Evolutionary conservation across 441 rosid genomes (phyloP).

Genomic region (Gossypium laxum): DNA sequence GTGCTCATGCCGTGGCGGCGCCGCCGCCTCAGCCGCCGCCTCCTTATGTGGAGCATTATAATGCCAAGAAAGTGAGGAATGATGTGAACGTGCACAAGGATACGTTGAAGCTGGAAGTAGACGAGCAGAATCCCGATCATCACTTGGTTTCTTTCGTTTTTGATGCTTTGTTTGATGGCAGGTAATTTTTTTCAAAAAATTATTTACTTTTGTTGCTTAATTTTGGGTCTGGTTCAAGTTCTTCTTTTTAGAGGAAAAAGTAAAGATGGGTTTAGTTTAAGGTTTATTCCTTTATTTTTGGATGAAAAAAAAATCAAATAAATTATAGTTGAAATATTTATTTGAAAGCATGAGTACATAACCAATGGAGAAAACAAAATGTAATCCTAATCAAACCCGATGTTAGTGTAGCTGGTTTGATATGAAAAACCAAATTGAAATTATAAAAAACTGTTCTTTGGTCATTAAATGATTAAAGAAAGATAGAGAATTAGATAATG

Average conservation of each 20-base stretch:
- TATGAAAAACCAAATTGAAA: neutral
- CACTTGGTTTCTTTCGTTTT: constrained; percentile 71
- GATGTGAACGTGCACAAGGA: constrained; percentile 75
- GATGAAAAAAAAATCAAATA: neutral
- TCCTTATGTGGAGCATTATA: constrained; percentile 65
- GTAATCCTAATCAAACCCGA: neutral
- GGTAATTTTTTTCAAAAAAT: constrained; percentile 28
- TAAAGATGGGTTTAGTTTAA: neutral
- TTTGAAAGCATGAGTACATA: neutral
- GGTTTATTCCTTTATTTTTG: neutral
- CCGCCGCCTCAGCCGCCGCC: constrained; percentile 35
- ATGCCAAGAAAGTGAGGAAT: constrained; percentile 74
- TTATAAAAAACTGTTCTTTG: neutral
- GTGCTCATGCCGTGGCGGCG: constrained; percentile 23
- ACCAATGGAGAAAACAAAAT: neutral
- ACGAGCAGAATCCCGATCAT: constrained; percentile 53
- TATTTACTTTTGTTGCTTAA: neutral
- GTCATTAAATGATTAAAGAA: neutral
- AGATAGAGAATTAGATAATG: neutral
- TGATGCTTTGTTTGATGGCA: constrained; percentile 75
- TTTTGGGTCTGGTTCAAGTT: neutral
- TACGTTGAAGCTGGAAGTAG: constrained; percentile 42
- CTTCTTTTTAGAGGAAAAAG: neutral
- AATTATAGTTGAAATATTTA: neutral
- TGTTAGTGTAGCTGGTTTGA: neutral